Base-by-base conservation (phyloP, 495 filamentous ascomycete species). In the Xylaria nigripes region DNA sequence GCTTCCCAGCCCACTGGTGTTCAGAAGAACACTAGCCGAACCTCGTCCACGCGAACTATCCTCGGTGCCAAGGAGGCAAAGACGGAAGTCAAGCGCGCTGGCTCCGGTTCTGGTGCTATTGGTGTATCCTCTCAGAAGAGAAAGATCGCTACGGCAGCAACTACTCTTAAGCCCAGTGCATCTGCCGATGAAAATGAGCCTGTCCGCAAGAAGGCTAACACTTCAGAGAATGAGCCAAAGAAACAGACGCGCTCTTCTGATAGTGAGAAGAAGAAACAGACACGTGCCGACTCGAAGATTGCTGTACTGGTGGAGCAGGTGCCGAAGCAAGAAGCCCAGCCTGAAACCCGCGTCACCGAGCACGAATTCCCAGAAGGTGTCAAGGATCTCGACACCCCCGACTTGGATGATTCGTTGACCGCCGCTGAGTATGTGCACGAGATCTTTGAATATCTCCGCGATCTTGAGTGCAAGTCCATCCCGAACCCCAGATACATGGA, bases 361-460 rank as follows among this genome's bases (percentile, higher is more conserved):
- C 65, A 65, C 27, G 57, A 73, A 23, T 73, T 73, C 27, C 73
- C 74, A 3, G 74, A 75, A 12, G 76, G 68, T 29, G 80, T 86
- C 42, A 69, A 76, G 43, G 80, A 90, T 56, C 78, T 96, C 34
- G 93, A 97, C 62, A 75, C 72, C 27, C 91, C 97, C 64, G 93
- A 97, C 67, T 55, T 85, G 34, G 89, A 94, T 57, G 93, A 98
- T 63, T 94, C 93, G 15, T 74, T 95, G 61, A 97, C 97, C 92
- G 94, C 91, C 38, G 89, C 94, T 29, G 93, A 98, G 66, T 98
- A 98, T 66, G 93, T 95, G 30, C 83, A 83, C 36, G 93, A 98
- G 70, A 97, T 98, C 62, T 97, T 98, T 70, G 92, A 97, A 40
- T 96, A 98, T 68, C 81, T 97, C 59, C 84, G 81, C 59, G 84